Evolutionary conservation across 805 yeast species (phyloP), one percentile per base, ranked within the genome.

Genomic region (Saturnispora besseyi): DNA sequence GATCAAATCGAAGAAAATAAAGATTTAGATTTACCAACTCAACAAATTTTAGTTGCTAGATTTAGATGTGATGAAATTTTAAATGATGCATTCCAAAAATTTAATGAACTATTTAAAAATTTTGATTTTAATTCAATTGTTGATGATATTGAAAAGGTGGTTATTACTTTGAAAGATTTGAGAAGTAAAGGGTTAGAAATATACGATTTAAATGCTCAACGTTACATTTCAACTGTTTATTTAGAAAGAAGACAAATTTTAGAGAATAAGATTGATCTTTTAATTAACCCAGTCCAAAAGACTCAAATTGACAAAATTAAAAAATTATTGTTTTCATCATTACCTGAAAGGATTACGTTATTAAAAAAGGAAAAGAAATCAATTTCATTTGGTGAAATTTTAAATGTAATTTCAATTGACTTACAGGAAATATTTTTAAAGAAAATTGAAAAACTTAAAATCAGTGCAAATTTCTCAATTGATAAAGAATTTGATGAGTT

Each of bases 21-120:
- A 66, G 99, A 93, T 63, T 76, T 93, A 55, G 99, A 93, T 67
- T 74, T 93, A 56, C 99, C 99, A 28, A 90, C 98, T 2, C 99
- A 93, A 62, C 99, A 93, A 65, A 86, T 87, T 31, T 72, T 93
- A 52, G 98, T 93, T 24, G 96, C 99, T 7, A 79, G 93, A 59
- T 91, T 88, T 68, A 81, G 96, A 61, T 91, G 98, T 64, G 96
- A 89, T 61, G 98, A 93, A 65, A 86, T 93, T 44, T 75, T 84
- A 22, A 68, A 72, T 41, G 73, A 72, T 44, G 74, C 81, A 3
- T 77, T 73, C 59, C 68, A 70, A 15, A 65, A 66, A 15, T 78
- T 78, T 57, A 68, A 68, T 31, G 52, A 53, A 0, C 65, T 63
- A 7, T 72, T 75, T 34, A 51, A 63, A 3, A 44, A 44, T 10